Base-by-base conservation (phyloP, 164 flowering plant species). In the Buxus sempervirens region DNA sequence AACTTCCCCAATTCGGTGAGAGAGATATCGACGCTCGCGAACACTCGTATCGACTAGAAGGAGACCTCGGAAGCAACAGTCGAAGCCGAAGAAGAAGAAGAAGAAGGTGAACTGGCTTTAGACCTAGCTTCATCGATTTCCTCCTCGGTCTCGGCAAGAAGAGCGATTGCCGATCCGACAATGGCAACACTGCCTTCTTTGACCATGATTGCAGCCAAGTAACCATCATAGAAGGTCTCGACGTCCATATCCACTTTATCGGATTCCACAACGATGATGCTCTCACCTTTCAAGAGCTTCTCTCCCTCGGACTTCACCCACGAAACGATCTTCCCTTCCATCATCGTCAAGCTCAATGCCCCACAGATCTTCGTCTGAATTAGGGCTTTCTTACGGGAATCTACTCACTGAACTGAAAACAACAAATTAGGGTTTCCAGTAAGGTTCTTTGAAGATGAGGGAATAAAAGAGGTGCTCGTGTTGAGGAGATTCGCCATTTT, bases 181-280 rank as follows among this genome's bases (percentile, higher is more conserved):
- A 96, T 91, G 25, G 98, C 98, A 0, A 82, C 66, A 62, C 88
- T 88, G 9, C 96, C 98, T 24, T 88, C 96, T 16, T 67, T 72
- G 64, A 92, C 95, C 10, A 92, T 95, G 62, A 92, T 90, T 1
- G 90, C 98, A 25, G 96, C 96, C 57, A 92, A 85, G 32, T 88
- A 86, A 23, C 96, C 98, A 45, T 89, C 96, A 62, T 92, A 86
- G 82, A 92, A 92, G 16, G 96, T 90, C 80, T 92, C 98, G 51
- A 92, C 96, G 56, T 92, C 98, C 98, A 92, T 90, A 71, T 92
- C 98, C 41, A 96, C 96, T 78, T 92, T 90, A 71, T 90, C 97
- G 55, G 97, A 92, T 72, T 92, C 97, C 22, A 92, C 98, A 24
- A 92, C 98, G 53, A 92, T 96, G 63, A 90, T 96, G 69, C 95